Conservation (phyloP, 2,329 filamentous ascomycete species). For the Tolypocladium capitatum region DNA sequence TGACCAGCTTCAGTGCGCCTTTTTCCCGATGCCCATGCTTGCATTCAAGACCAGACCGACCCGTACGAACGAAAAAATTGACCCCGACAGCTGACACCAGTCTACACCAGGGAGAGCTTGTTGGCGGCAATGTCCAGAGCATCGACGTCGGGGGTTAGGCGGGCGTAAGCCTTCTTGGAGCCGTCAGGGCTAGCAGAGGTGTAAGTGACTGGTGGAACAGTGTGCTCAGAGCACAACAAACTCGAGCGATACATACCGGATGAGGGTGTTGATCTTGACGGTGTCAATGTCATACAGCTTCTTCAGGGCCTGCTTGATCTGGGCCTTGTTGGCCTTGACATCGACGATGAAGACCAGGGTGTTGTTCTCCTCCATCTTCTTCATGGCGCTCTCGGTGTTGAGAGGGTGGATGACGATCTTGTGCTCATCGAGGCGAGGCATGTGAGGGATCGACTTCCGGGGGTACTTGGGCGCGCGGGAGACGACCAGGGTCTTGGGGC, state of each 20-base stretch:
- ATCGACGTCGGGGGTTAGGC: constrained; percentile 91
- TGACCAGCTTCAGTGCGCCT: constrained; percentile 21
- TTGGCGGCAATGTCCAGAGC: constrained; percentile 98
- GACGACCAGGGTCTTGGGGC: constrained; percentile 89
- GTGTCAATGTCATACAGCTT: constrained; percentile 98
- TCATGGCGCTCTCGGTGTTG: constrained; percentile 99
- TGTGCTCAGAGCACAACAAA: no score
- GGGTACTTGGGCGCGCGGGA: constrained; percentile 90
- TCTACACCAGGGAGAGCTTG: constrained; percentile 95
- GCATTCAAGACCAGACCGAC: constrained; percentile 25
- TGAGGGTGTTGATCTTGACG: constrained; percentile 98
- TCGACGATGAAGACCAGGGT: constrained; percentile 97
- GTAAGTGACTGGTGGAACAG: neutral
- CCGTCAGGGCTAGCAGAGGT: constrained; percentile 57
- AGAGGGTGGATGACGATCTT: constrained; percentile 96
- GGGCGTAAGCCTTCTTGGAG: constrained; percentile 96
- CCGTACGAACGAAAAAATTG: constrained; percentile 21
- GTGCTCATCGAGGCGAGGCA: constrained; percentile 87
- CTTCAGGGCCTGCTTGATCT: constrained; percentile 97
- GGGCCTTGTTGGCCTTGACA: constrained; percentile 97
- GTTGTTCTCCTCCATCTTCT: constrained; percentile 99
- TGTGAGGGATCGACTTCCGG: constrained; percentile 84
- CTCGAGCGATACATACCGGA: constrained; percentile 53
- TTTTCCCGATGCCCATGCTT: constrained; percentile 23
- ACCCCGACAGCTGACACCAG: constrained; percentile 4